A percentile compares a stretch with the other conserved stretches of the same genome.
Conservation (phyloP, 75 land plant species). For the Cunninghamia lanceolata region DNA sequence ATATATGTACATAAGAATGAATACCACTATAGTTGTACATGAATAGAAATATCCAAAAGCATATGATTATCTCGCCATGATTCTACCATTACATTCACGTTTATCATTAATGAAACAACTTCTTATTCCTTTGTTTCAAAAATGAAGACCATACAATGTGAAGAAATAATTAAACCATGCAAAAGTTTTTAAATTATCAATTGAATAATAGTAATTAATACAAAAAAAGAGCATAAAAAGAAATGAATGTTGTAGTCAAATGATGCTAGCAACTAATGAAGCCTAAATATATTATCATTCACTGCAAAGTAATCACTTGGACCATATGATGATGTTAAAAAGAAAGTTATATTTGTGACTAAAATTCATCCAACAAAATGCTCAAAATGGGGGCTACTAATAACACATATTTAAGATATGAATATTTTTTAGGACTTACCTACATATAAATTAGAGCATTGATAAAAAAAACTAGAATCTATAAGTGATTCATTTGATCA, state of each 20-base stretch:
- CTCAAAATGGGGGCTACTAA: no score
- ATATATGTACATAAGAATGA: neutral
- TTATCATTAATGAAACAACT: constrained; percentile 20
- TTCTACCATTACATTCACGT: constrained; percentile 91
- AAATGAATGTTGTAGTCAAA: neutral
- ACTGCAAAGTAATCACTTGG: neutral
- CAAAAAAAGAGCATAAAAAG: neutral
- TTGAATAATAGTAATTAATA: neutral
- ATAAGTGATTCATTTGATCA: no score
- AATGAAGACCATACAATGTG: neutral
- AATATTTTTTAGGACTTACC: no score
- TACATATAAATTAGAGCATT: no score
- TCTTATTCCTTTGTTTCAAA: neutral
- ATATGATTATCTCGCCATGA: constrained; percentile 57
- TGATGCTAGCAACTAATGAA: neutral
- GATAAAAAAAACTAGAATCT: no score
- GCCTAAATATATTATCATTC: neutral
- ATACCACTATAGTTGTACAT: neutral
- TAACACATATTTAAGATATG: no score
- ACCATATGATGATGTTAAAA: no score
- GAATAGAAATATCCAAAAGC: neutral
- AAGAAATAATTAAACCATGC: neutral
- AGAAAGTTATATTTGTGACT: no score
- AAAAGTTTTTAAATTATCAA: neutral
- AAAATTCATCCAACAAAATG: no score